A percentile compares a stretch with the other conserved stretches of the same genome.
Conservation (phyloP, 163 green algal genomes). For the Chlorella variabilis region DNA sequence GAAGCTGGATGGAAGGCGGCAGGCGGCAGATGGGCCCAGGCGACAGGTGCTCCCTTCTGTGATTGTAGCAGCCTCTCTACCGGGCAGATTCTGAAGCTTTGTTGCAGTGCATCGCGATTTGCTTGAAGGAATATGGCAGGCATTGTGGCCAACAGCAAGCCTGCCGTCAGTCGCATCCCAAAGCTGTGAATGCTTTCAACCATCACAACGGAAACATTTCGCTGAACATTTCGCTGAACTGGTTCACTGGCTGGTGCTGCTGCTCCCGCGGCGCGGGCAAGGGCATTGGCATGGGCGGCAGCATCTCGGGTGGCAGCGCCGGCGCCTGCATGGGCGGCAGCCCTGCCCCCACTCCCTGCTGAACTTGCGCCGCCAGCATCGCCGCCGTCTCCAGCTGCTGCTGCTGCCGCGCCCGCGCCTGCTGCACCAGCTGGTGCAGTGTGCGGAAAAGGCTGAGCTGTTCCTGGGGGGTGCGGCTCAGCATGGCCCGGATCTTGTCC, state of each 20-base stretch:
- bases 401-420: constrained; percentile 10
- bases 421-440: constrained; percentile 31
- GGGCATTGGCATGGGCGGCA: background rate
- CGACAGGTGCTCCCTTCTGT: no score
- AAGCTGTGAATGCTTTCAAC: no score
- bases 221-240: constrained; percentile 23
- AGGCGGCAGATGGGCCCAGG: background rate
- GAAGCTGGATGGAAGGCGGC: background rate
- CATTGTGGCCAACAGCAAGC: no score
- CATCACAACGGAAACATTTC: no score
- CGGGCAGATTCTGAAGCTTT: no score
- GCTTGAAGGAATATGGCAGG: no score
- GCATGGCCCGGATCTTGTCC: constrained; percentile 21
- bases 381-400: background rate
- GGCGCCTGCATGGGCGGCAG: constrained; percentile 3
- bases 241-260: background rate
- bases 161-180: no score
- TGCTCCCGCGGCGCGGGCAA: background rate
- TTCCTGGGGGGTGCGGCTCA: background rate
- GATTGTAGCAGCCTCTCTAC: no score
- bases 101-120: no score
- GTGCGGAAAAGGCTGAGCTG: constrained; percentile 25
- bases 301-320: background rate
- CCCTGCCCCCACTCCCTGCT: background rate
- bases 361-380: background rate